Evolutionary conservation across 2,329 filamentous ascomycete genomes (phyloP).

Genomic region (Monosporascus ibericus): DNA sequence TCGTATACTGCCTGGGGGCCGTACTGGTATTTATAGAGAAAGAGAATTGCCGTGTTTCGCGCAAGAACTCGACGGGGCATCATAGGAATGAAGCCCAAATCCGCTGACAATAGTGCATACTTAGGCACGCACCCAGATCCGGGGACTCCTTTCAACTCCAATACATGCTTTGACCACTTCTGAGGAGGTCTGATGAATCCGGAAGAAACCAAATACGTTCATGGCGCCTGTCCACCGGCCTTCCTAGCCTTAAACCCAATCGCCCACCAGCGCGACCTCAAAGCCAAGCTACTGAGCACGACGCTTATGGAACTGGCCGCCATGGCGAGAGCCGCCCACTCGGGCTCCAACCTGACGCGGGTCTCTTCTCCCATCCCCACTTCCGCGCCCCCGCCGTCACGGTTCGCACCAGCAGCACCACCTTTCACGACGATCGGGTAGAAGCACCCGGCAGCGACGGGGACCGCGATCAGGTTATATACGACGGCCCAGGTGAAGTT

Average conservation of each 20-base stretch:
- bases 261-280: constrained; percentile 45
- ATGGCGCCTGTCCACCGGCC: neutral
- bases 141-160: too few species aligned
- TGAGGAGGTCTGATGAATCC: too few species aligned
- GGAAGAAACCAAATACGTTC: too few species aligned
- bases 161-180: too few species aligned
- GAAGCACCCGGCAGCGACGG: constrained; percentile 73
- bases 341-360: constrained; percentile 66
- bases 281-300: constrained; percentile 69
- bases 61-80: too few species aligned
- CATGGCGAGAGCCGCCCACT: constrained; percentile 90
- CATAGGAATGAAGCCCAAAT: too few species aligned
- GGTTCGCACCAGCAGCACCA: constrained; percentile 4
- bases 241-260: constrained; percentile 26
- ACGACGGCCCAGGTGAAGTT: constrained; percentile 83
- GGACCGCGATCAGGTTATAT: constrained; percentile 74
- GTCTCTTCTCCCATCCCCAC: neutral
- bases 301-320: constrained; percentile 87
- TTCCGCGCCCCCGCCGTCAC: neutral
- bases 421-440: constrained; percentile 48
- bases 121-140: too few species aligned
- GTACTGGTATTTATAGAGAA: too few species aligned
- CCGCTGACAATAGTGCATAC: too few species aligned
- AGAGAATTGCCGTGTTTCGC: too few species aligned
- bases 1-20: too few species aligned